These are phyloP conservation scores for Syzygium syzygioides DNA, from an alignment of 441 rosid genomes.

Conservation along the genomic window DNA sequence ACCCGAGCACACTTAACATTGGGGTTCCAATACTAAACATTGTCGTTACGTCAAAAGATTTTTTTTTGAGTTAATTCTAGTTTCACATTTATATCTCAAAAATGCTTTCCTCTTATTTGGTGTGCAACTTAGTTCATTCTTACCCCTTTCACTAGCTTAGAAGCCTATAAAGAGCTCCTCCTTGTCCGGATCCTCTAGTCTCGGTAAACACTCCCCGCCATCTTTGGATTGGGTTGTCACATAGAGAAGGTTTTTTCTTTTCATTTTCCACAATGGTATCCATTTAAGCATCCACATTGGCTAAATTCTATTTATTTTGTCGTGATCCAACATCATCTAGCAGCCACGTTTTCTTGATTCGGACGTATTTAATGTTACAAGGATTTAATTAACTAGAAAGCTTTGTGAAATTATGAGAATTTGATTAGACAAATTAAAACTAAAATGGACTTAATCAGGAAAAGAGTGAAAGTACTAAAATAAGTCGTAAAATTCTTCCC, in stretches of 20 bases:
- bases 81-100: background rate
- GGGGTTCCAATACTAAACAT: too few species aligned
- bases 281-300: background rate
- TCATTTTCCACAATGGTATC: background rate
- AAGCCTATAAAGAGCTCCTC: background rate
- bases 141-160: background rate
- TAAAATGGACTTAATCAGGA: background rate
- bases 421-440: background rate
- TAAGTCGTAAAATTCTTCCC: too few species aligned
- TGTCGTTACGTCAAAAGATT: background rate
- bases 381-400: background rate
- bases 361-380: background rate
- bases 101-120: background rate
- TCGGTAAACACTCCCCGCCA: rapidly evolving
- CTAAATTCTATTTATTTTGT: background rate
- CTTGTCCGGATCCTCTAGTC: background rate
- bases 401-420: background rate
- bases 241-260: background rate
- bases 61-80: too few species aligned
- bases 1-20: too few species aligned
- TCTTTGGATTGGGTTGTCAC: rapidly evolving
- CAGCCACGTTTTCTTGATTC: background rate
- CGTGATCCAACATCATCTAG: background rate
- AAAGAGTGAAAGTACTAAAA: background rate
- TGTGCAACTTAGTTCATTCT: background rate